These are phyloP conservation scores for Saccharomyces paradoxus DNA, from an alignment of 805 yeast species.

Conservation along the genomic window DNA sequence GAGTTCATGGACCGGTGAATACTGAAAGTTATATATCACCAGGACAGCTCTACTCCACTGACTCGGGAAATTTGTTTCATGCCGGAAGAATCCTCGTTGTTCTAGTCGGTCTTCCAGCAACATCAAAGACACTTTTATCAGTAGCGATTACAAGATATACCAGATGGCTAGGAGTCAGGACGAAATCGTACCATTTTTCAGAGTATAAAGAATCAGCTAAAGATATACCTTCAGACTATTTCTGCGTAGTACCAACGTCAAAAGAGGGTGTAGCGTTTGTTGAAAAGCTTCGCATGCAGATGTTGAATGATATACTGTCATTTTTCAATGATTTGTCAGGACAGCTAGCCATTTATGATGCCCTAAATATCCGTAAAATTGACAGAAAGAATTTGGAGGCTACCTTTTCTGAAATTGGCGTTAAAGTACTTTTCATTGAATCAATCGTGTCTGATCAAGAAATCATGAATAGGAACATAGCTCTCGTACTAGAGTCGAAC, in stretches of 20 bases:
- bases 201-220: slow-evolving; percentile 63
- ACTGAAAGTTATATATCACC: slow-evolving; percentile 59
- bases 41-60: slow-evolving; percentile 89
- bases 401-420: slow-evolving; percentile 46
- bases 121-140: slow-evolving; percentile 90
- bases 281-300: slow-evolving; percentile 49
- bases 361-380: slow-evolving; percentile 73
- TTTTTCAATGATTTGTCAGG: slow-evolving; percentile 75
- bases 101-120: slow-evolving; percentile 87
- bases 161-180: slow-evolving; percentile 92
- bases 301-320: slow-evolving; percentile 57
- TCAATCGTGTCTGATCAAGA: slow-evolving; percentile 68
- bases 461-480: slow-evolving; percentile 65
- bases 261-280: slow-evolving; percentile 46
- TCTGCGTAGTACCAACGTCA: slow-evolving; percentile 45
- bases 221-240: slow-evolving; percentile 61
- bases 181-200: slow-evolving; percentile 86
- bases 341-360: slow-evolving; percentile 94
- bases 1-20: slow-evolving; percentile 48
- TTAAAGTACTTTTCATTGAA: slow-evolving; percentile 82
- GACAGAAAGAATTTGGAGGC: slow-evolving; percentile 55
- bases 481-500: slow-evolving; percentile 79
- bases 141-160: slow-evolving; percentile 86
- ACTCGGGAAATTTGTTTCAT: slow-evolving; percentile 84
- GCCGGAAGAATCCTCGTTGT: slow-evolving; percentile 90